Conservation (phyloP, 148 eudicot genomes). For the Amaranthus hypochondriacus region DNA sequence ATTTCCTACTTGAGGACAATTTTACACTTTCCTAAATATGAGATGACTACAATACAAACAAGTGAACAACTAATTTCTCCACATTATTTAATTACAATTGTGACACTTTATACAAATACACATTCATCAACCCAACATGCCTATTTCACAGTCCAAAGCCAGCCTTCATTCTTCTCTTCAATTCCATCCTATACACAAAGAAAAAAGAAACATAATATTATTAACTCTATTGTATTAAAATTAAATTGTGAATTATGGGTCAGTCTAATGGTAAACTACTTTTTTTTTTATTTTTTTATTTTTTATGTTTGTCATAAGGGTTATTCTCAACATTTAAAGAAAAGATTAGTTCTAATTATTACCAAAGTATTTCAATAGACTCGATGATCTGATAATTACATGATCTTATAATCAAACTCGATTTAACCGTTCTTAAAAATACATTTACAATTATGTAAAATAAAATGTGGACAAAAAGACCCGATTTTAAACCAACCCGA, state of each 20-base stretch:
- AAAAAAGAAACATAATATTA: not conserved
- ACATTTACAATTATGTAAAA: too few species aligned
- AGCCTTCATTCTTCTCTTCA: constrained; percentile 54
- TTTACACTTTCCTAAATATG: not conserved
- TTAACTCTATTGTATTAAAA: not conserved
- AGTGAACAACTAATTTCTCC: not conserved
- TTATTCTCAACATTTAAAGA: too few species aligned
- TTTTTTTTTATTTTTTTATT: too few species aligned
- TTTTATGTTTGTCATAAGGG: too few species aligned
- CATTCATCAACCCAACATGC: not conserved
- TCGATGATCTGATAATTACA: too few species aligned
- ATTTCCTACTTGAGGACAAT: too few species aligned
- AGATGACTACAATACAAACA: constrained; percentile 5
- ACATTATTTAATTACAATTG: constrained; percentile 19
- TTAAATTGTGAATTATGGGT: not conserved
- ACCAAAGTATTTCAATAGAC: too few species aligned
- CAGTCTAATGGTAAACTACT: not conserved
- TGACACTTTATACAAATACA: constrained; percentile 4
- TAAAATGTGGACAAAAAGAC: too few species aligned
- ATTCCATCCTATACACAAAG: constrained; percentile 46
- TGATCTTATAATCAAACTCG: too few species aligned
- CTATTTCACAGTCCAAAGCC: constrained; percentile 6
- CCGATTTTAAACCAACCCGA: too few species aligned
- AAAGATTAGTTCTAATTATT: too few species aligned
- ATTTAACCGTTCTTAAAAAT: too few species aligned